Base-by-base conservation (phyloP, 768 basidiomycete species). In the Boletus reticuloceps region DNA sequence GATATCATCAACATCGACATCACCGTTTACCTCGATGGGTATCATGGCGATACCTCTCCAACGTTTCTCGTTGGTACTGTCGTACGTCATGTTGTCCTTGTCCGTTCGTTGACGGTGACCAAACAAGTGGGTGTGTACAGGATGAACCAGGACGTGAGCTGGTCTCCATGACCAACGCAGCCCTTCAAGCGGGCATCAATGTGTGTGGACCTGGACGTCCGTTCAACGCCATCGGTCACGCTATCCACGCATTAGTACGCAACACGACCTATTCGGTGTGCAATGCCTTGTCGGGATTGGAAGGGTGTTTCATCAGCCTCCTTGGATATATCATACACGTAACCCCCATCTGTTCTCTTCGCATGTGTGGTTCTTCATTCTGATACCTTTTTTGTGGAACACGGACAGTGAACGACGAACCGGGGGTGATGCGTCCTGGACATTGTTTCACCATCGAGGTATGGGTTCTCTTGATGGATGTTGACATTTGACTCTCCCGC, bases 401-500 rank as follows among this genome's bases (percentile, higher is more conserved):
- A 25, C 25, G 14, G 47, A 19, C 58, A 94, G 93, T 79, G 50
- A 95, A 95, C 58, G 83, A 89, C 20, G 91, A 92, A 56, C 88
- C 89, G 3, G 93, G 86, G 1, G 65, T 79, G 16, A 95, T 97
- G 94, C 67, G 70, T 49, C 87, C 87, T 0, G 94, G 94, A 0
- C 85, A 96, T 67, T 92, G 91, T 65, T 96, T 97, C 64, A 96
- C 94, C 0, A 94, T 97, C 39, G 94, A 97, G 80, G 91, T 86
- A 54, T 17, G 74, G 50, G 13, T 22, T 8, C 39, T 38, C 37
- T 44, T 6, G 13, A 6, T 47, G 32, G 14, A 19, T 17, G 12
- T 40, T 32, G 9, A 34, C 22, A 22, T 22, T 22, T 22, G 22
- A 22, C 5, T 41, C 10, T 25, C 27, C 14, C 25, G 11, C 34